These are phyloP conservation scores for Vavraia culicis DNA, from an alignment of 371 early-diverging fungal species.

Conservation along the genomic window DNA sequence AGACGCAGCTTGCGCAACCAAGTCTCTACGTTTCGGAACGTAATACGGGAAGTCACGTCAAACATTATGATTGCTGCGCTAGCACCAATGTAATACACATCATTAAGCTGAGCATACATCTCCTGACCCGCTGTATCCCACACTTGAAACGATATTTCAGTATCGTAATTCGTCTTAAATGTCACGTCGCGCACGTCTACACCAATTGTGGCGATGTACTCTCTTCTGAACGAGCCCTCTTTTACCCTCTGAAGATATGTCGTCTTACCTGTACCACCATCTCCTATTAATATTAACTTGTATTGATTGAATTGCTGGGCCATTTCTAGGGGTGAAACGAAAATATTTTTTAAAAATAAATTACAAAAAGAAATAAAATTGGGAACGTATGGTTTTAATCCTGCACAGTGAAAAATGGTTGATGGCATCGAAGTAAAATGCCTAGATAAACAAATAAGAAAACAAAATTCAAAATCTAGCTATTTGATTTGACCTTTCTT, in stretches of 20 bases:
- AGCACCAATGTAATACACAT: conserved; percentile 97
- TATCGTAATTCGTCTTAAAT: conserved; percentile 86
- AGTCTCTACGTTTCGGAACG: conserved; percentile 98
- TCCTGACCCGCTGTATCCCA: conserved; percentile 99
- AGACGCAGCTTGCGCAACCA: conserved; percentile 97
- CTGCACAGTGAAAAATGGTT: no score
- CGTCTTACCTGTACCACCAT: conserved; percentile 99
- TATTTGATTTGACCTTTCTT: no score
- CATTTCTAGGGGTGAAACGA: no score
- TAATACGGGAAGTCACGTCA: conserved; percentile 95
- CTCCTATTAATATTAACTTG: conserved; percentile 60
- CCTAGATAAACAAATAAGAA: no score
- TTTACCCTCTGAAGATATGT: conserved; percentile 97
- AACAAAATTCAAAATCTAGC: no score
- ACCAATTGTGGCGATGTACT: conserved; percentile 95
- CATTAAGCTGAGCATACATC: conserved; percentile 97
- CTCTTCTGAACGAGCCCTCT: conserved; percentile 97
- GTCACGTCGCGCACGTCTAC: conserved; percentile 87
- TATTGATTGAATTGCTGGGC: conserved; percentile 11
- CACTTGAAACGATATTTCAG: conserved; percentile 55
- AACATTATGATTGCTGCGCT: conserved; percentile 99
- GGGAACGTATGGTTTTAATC: no score
- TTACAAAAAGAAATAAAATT: no score
- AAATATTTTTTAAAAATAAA: no score
- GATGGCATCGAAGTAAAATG: no score